These are phyloP conservation scores for Neonectria sp. DNA, from an alignment of 2,329 filamentous ascomycete species.

Conservation along the genomic window DNA sequence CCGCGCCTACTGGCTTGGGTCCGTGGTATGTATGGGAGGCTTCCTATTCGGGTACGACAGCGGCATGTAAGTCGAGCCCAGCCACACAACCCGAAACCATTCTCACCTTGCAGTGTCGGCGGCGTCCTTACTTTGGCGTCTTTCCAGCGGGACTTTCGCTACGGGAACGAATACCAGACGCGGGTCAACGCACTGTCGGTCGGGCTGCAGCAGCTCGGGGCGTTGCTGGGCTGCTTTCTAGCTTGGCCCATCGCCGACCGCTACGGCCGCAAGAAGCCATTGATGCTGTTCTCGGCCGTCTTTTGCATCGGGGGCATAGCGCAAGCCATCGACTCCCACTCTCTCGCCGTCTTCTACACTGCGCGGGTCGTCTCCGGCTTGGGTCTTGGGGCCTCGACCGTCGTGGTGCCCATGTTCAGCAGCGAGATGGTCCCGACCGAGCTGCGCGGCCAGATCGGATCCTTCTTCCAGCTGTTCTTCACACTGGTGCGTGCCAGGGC, in stretches of 20 bases:
- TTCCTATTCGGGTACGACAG: constrained; percentile 28
- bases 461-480: constrained; percentile 23
- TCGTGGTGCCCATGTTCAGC: constrained; percentile 23
- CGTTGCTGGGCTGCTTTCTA: constrained; percentile 21
- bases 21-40: constrained; percentile 19
- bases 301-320: constrained; percentile 19
- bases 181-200: constrained; percentile 22
- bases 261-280: constrained; percentile 16
- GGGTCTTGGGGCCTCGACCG: constrained; percentile 13
- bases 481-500: constrained; percentile 6
- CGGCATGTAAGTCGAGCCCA: constrained; percentile 19
- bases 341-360: constrained; percentile 10
- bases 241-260: constrained; percentile 15
- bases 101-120: constrained; percentile 20
- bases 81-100: neutral
- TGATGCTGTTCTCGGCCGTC: constrained; percentile 15
- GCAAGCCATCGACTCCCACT: constrained; percentile 16
- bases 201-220: constrained; percentile 19
- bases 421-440: constrained; percentile 23
- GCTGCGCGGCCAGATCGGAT: constrained; percentile 19
- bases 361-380: constrained; percentile 14
- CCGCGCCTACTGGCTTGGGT: constrained; percentile 16
- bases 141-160: constrained; percentile 31
- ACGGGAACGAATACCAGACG: constrained; percentile 10
- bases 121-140: constrained; percentile 33